These are phyloP conservation scores for Macrolepiota albuminosa DNA, from an alignment of 768 basidiomycete species.

Conservation along the genomic window DNA sequence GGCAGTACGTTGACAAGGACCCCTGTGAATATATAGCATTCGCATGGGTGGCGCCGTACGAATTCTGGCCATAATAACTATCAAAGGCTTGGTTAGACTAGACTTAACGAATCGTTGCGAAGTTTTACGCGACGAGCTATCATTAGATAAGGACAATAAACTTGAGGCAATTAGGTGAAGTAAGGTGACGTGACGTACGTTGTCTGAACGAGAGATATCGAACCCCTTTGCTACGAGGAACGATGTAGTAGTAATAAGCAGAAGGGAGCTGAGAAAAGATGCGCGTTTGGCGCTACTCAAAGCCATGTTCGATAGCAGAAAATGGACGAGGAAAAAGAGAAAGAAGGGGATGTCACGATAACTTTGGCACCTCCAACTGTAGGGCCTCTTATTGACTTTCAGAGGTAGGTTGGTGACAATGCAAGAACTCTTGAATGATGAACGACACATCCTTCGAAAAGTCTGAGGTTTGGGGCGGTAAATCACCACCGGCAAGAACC, in stretches of 20 bases:
- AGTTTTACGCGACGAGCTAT: constrained; percentile 51
- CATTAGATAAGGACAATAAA: not conserved
- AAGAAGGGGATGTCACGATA: not conserved
- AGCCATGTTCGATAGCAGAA: constrained; percentile 7
- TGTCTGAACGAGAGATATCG: constrained; percentile 31
- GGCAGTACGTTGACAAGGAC: constrained; percentile 57
- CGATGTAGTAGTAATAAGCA: not conserved
- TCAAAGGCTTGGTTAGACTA: not conserved
- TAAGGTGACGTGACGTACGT: constrained; percentile 20
- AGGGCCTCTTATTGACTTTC: constrained; percentile 7
- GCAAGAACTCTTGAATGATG: constrained; percentile 10
- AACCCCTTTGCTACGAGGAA: constrained; percentile 18
- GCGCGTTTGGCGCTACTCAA: constrained; percentile 1
- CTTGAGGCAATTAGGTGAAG: not conserved
- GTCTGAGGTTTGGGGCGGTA: not conserved
- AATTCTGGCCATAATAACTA: constrained; percentile 75
- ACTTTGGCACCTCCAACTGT: not conserved
- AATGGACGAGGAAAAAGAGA: not conserved
- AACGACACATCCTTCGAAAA: not conserved
- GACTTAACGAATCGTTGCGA: not conserved
- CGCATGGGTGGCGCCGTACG: constrained; percentile 54
- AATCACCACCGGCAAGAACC: not conserved
- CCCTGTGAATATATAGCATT: constrained; percentile 54
- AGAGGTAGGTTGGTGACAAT: not conserved
- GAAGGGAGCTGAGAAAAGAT: not conserved